A percentile compares a stretch with the other conserved stretches of the same genome.
Conservation (phyloP, 768 basidiomycete species). For the Boletales sp. region DNA sequence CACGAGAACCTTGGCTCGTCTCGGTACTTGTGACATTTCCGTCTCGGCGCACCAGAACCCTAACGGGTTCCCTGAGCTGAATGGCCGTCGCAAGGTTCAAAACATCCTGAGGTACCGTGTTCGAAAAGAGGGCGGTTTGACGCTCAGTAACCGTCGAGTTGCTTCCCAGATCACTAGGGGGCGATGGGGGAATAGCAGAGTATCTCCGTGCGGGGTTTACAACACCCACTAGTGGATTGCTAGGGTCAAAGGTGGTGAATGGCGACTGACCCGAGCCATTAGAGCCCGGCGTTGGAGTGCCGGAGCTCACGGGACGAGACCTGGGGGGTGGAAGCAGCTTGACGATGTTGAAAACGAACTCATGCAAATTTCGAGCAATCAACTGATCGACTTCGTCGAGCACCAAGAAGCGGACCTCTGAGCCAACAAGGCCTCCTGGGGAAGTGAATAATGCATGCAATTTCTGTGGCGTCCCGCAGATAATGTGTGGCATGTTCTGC, state of each 20-base stretch:
- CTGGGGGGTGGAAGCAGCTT: slow-evolving; percentile 89
- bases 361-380: slow-evolving; percentile 94
- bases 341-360: slow-evolving; percentile 91
- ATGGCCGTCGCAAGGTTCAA: slow-evolving; percentile 92
- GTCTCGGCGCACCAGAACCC: slow-evolving; percentile 93
- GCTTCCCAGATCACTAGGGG: slow-evolving; percentile 37
- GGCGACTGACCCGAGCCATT: slow-evolving; percentile 35
- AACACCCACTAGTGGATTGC: slow-evolving; percentile 30
- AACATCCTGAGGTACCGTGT: slow-evolving; percentile 97
- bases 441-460: slow-evolving; percentile 86
- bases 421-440: slow-evolving; percentile 70
- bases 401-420: slow-evolving; percentile 89
- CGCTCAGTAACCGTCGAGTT: slow-evolving; percentile 57
- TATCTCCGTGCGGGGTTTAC: slow-evolving; percentile 51
- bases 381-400: slow-evolving; percentile 98
- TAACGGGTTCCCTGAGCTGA: slow-evolving; percentile 91
- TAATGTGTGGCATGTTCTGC: slow-evolving; percentile 90
- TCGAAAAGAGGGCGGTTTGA: slow-evolving; percentile 93
- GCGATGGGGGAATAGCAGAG: slow-evolving; percentile 50
- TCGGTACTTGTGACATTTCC: slow-evolving; percentile 74
- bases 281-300: slow-evolving; percentile 33
- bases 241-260: slow-evolving; percentile 48
- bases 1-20: slow-evolving; percentile 70
- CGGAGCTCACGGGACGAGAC: slow-evolving; percentile 48
- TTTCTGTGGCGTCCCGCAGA: slow-evolving; percentile 97